Conservation (phyloP, 768 basidiomycete genomes). For the Mycena albidolilacea region DNA sequence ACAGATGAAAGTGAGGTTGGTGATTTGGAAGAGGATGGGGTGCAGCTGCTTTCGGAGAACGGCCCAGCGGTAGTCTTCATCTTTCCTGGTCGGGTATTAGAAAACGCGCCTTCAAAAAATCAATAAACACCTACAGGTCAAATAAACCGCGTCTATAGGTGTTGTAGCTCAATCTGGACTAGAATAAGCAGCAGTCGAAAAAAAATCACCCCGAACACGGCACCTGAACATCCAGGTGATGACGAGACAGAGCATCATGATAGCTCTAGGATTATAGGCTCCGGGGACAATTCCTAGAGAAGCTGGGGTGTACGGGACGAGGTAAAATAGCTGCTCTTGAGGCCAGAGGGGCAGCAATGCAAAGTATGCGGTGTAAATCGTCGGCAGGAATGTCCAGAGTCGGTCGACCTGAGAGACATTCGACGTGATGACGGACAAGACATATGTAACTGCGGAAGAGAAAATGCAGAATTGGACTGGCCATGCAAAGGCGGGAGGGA, state of each 20-base stretch:
- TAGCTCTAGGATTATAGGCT: slow-evolving; percentile 78
- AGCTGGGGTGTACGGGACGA: slow-evolving; percentile 72
- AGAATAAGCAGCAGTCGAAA: slow-evolving; percentile 29
- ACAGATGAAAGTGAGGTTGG: slow-evolving; percentile 82
- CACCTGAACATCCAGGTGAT: slow-evolving; percentile 79
- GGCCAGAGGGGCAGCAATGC: slow-evolving; percentile 80
- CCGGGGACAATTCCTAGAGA: slow-evolving; percentile 56
- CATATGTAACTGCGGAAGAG: slow-evolving; percentile 63
- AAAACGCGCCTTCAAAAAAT: not conserved
- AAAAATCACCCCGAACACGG: slow-evolving; percentile 9
- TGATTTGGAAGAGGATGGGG: slow-evolving; percentile 68
- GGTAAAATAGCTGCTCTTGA: slow-evolving; percentile 52
- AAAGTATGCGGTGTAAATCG: slow-evolving; percentile 87
- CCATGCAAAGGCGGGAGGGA: slow-evolving; percentile 64
- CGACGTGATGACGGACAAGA: slow-evolving; percentile 75
- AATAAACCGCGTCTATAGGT: slow-evolving; percentile 89
- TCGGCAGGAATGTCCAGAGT: slow-evolving; percentile 84
- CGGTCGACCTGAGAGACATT: slow-evolving; percentile 94
- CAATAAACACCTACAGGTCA: slow-evolving; percentile 62
- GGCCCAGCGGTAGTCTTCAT: slow-evolving; percentile 95
- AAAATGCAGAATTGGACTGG: slow-evolving; percentile 74
- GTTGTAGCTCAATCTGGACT: slow-evolving; percentile 74
- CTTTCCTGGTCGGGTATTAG: slow-evolving; percentile 60
- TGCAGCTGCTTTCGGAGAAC: slow-evolving; percentile 77
- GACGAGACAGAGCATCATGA: slow-evolving; percentile 81